Conservation (phyloP, 306 rosid species). For the Begonia masoniana region DNA sequence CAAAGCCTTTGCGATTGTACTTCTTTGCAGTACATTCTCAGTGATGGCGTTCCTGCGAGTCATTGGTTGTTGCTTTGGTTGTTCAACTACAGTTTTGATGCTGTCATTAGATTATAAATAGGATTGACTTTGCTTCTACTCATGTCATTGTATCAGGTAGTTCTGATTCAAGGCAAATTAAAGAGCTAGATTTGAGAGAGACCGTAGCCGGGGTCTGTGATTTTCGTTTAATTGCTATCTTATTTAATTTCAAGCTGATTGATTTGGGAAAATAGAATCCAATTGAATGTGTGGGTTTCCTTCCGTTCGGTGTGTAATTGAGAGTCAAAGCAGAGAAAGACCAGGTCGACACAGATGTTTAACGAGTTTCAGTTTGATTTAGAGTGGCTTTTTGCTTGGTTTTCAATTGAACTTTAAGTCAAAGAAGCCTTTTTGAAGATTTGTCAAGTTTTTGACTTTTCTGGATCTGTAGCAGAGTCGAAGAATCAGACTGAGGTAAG, state of each 20-base stretch:
- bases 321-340: constrained; percentile 5
- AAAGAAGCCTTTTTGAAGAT: constrained; percentile 1
- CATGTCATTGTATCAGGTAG: neutral
- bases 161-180: neutral
- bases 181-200: neutral
- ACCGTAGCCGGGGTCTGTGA: neutral
- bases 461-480: neutral
- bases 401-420: neutral
- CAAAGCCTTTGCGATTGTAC: constrained; percentile 11
- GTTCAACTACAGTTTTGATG: neutral
- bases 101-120: neutral
- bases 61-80: neutral
- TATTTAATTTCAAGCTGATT: too few species aligned
- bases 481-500: constrained; percentile 15
- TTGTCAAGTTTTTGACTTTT: constrained; percentile 13
- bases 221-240: too few species aligned
- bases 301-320: neutral
- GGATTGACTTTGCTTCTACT: neutral
- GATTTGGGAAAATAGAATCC: neutral
- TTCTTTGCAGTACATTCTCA: constrained; percentile 31
- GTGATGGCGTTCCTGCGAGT: constrained; percentile 1
- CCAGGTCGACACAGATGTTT: neutral
- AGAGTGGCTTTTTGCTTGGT: constrained; percentile 1
- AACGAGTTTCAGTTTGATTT: neutral
- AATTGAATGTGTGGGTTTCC: constrained; percentile 8